These are phyloP conservation scores for Tulasnella sp. DNA, from an alignment of 768 basidiomycete species.

Conservation along the genomic window DNA sequence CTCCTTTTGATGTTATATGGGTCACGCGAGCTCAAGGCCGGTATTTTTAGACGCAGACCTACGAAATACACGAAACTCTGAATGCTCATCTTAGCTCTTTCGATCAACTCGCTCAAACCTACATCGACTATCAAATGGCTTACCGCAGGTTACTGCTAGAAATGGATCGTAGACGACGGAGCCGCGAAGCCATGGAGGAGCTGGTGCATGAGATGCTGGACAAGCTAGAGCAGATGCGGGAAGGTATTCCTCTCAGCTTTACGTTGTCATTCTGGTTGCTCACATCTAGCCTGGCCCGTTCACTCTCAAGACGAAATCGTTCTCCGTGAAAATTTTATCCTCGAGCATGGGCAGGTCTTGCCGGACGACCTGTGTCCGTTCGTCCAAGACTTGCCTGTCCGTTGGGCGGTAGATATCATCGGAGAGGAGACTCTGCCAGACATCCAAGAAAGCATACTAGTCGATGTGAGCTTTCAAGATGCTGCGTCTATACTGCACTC, in stretches of 20 bases:
- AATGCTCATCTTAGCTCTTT: slow-evolving; percentile 65
- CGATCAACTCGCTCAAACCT: slow-evolving; percentile 66
- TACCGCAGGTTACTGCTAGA: slow-evolving; percentile 76
- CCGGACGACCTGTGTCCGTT: slow-evolving; percentile 81
- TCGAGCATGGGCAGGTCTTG: slow-evolving; percentile 70
- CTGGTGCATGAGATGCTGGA: slow-evolving; percentile 67
- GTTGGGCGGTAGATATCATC: slow-evolving; percentile 19
- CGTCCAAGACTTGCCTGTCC: slow-evolving; percentile 64
- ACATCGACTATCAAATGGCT: slow-evolving; percentile 68
- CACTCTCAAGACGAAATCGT: slow-evolving; percentile 63
- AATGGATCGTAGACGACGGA: slow-evolving; percentile 67
- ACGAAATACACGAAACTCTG: slow-evolving; percentile 46
- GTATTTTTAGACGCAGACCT: slow-evolving; percentile 43
- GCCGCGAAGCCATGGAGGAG: slow-evolving; percentile 66
- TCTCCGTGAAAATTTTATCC: slow-evolving; percentile 68
- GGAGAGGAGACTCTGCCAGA: slow-evolving; percentile 24
- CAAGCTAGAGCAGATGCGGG: slow-evolving; percentile 65
- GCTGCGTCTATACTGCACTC: too few relatives aligned
- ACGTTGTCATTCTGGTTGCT: too few relatives aligned
- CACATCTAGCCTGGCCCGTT: background rate
- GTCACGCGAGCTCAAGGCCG: slow-evolving; percentile 1
- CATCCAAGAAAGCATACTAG: slow-evolving; percentile 31
- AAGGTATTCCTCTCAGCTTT: slow-evolving; percentile 53
- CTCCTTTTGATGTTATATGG: background rate
- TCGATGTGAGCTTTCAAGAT: slow-evolving; percentile 20